Base-by-base conservation (phyloP, 164 flowering plant genomes). In the Protea cynaroides region DNA sequence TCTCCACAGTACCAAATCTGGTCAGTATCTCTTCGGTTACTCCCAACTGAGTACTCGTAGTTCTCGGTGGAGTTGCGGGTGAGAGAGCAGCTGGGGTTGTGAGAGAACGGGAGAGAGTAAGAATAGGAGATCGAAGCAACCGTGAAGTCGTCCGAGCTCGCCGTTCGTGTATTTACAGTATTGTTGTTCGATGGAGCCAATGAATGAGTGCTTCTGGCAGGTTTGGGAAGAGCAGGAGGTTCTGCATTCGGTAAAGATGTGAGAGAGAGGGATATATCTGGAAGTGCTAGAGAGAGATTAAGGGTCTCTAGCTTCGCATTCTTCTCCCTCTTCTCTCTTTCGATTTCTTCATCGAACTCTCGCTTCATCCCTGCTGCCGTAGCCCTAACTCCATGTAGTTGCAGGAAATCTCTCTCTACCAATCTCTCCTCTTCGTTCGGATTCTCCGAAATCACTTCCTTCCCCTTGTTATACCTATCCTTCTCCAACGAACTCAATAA, bases 71-170 rank as follows among this genome's bases (percentile, higher is more conserved):
- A 94, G 69, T 91, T 86, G 0, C 86, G 78, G 0, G 97, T 89
- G 10, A 94, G 75, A 0, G 99, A 94, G 74, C 99, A 94, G 68
- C 99, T 94, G 15, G 96, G 96, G 62, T 94, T 94, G 75, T 94
- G 99, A 0, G 96, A 89, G 63, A 80, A 80, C 0, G 80, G 88
- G 67, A 75, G 92, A 0, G 98, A 94, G 65, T 84, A 81, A 0
- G 99, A 87, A 55, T 80, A 85, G 0, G 97, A 93, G 38, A 82
- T 59, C 0, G 98, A 90, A 43, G 89, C 83, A 1, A 86, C 86
- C 1, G 95, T 86, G 62, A 83, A 89, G 75, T 94, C 96, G 71
- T 89, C 87, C 0, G 97, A 89, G 68, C 74, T 83, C 0, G 89
- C 81, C 0, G 87, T 82, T 34, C 82, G 86, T 34, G 89, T 29